Base-by-base conservation (phyloP, 345 rosid species). In the Citrus mangshanensis region DNA sequence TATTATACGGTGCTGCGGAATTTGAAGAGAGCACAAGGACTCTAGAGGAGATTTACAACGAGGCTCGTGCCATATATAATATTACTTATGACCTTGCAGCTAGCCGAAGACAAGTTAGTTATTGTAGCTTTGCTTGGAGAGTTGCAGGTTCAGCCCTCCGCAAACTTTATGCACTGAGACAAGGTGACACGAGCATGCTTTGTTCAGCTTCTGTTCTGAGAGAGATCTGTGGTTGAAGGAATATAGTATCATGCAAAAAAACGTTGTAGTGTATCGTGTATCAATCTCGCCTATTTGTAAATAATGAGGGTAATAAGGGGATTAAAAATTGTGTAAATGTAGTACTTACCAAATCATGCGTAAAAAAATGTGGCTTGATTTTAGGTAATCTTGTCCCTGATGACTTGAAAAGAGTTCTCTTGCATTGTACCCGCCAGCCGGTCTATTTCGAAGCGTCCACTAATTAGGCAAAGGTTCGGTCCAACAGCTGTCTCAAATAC, bases 61-160 rank as follows among this genome's bases (percentile, higher is more conserved):
- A 89, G 68, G 95, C 93, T 6, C 56, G 84, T 0, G 93, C 97
- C 3, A 84, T 93, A 19, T 93, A 93, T 40, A 72, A 90, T 54
- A 35, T 83, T 5, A 74, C 62, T 18, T 93, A 90, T 0, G 85
- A 86, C 21, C 32, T 85, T 70, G 98, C 98, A 1, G 73, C n/a
- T 30, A 4, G 3, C 2, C 0, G 0, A 3, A 8, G 74, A 2
- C 37, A 12, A 14, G 84, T 37, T 0, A 1, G 19, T 0, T 72
- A 32, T 27, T 90, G 97, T 54, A 22, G 67, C 5, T 91, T 95
- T 77, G 97, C 90, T 21, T 93, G 98, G 98, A 93, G 70, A 69
- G 86, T 88, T 35, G 95, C 97, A 27, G 95, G 98, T 24, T 72
- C 89, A 25, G 91, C 91, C 2, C 82, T 94, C 1, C 91, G 89